These are phyloP conservation scores for Musa balbisiana DNA, from an alignment of 202 grass and related monocot species.

Conservation along the genomic window DNA sequence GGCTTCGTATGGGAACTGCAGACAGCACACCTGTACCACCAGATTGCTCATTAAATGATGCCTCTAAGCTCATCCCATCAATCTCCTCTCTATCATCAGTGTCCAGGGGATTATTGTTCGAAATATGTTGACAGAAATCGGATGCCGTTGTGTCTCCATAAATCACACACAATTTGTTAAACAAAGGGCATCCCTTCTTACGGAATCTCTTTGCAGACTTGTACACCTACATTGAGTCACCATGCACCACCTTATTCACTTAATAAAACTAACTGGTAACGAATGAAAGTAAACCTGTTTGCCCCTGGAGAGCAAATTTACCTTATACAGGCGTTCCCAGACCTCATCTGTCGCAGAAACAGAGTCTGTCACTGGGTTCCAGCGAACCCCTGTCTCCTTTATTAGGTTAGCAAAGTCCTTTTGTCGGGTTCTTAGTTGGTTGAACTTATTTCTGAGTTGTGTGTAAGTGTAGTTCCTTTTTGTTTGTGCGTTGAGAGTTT, in stretches of 20 bases:
- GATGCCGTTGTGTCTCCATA: background rate
- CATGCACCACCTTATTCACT: background rate
- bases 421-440: constrained; percentile 1
- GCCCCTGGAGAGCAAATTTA: background rate
- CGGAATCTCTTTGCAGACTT: constrained; percentile 9
- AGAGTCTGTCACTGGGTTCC: background rate
- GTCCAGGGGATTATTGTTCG: background rate
- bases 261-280: background rate
- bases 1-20: background rate
- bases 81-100: background rate
- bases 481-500: constrained; percentile 9
- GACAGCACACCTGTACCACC: background rate
- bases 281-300: background rate
- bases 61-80: background rate
- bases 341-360: constrained; percentile 12
- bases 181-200: constrained; percentile 1
- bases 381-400: background rate
- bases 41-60: constrained; percentile 5
- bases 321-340: constrained; percentile 8
- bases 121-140: background rate
- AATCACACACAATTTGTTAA: constrained; percentile 15
- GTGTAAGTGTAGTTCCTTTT: background rate
- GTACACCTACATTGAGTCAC: background rate
- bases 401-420: constrained; percentile 13
- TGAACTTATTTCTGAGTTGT: constrained; percentile 19